Evolutionary conservation across 2,329 filamentous ascomycete genomes (phyloP).

Genomic region (Drechslerella dactyloides): DNA sequence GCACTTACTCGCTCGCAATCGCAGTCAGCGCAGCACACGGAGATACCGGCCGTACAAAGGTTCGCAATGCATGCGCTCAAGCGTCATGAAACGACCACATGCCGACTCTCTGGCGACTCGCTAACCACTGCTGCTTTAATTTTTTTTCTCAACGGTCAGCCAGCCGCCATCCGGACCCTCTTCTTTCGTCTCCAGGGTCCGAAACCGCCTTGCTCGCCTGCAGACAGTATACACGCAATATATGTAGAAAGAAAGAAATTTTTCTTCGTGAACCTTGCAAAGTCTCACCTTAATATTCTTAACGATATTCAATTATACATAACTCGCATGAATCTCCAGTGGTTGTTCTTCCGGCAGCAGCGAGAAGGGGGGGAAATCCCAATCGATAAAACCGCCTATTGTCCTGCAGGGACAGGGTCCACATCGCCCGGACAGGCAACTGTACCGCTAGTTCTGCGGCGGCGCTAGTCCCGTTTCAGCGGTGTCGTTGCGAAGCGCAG

Average conservation of each 20-base stretch:
- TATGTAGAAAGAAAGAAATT: too few species aligned
- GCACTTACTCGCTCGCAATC: background rate
- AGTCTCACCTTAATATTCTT: too few species aligned
- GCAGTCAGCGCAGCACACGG: background rate
- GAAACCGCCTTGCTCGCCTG: too few species aligned
- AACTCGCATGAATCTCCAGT: too few species aligned
- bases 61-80: background rate
- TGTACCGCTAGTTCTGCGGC: conserved; percentile 2
- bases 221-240: too few species aligned
- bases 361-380: too few species aligned
- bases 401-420: conserved; percentile 1
- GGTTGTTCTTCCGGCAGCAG: too few species aligned
- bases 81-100: conserved; percentile 1
- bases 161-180: too few species aligned
- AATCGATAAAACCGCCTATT: conserved; percentile 1
- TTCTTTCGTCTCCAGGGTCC: conserved; percentile 3
- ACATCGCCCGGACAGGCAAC: conserved; percentile 3
- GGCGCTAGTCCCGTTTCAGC: background rate
- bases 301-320: too few species aligned
- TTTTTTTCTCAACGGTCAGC: conserved; percentile 1
- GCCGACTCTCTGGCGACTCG: conserved; percentile 1
- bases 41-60: background rate
- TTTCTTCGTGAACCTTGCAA: too few species aligned
- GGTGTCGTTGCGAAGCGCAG: conserved; percentile 9
- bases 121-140: conserved; percentile 1